phyloP scores from a whole-genome alignment of 1,284 basidiomycete genomes.

The Pyrrhoderma lamaoense region DNA sequence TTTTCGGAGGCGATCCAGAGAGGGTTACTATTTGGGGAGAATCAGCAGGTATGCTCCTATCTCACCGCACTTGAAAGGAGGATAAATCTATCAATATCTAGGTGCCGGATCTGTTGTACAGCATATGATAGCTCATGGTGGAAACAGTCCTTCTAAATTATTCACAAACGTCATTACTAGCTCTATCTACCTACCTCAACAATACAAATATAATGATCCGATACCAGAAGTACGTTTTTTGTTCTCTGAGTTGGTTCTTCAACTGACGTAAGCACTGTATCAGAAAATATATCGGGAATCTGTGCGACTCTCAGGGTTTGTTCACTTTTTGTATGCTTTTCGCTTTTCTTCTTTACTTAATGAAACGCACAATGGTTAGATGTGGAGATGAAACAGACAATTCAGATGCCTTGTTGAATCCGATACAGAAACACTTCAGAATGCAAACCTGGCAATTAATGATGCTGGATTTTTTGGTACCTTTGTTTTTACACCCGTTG shows the following conservation, averaged over 20 bases:
- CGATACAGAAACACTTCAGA: slow-evolving; percentile 27
- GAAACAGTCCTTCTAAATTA: slow-evolving; percentile 17
- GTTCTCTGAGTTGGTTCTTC: neutral
- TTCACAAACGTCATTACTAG: slow-evolving; percentile 20
- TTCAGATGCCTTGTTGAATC: slow-evolving; percentile 31
- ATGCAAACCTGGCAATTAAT: slow-evolving; percentile 31
- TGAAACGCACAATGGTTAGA: slow-evolving; percentile 37
- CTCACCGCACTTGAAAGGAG: neutral
- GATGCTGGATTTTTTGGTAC: slow-evolving; percentile 34
- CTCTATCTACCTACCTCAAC: slow-evolving; percentile 19
- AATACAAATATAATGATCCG: slow-evolving; percentile 19
- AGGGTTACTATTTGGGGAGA: slow-evolving; percentile 31
- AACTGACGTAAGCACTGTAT: neutral
- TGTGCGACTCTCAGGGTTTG: neutral
- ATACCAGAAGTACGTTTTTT: slow-evolving; percentile 16
- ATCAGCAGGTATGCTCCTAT: slow-evolving; percentile 25
- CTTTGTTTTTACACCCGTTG: slow-evolving; percentile 35
- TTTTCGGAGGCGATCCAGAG: slow-evolving; percentile 28
- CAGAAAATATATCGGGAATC: slow-evolving; percentile 4
- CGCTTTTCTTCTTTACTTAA: too few species aligned
- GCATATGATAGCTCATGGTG: slow-evolving; percentile 20
- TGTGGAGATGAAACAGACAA: slow-evolving; percentile 29
- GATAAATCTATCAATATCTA: slow-evolving; percentile 14
- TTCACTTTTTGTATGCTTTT: neutral
- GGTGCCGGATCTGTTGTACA: slow-evolving; percentile 22